Conservation (phyloP, 306 rosid species). For the Fagus crenata region DNA sequence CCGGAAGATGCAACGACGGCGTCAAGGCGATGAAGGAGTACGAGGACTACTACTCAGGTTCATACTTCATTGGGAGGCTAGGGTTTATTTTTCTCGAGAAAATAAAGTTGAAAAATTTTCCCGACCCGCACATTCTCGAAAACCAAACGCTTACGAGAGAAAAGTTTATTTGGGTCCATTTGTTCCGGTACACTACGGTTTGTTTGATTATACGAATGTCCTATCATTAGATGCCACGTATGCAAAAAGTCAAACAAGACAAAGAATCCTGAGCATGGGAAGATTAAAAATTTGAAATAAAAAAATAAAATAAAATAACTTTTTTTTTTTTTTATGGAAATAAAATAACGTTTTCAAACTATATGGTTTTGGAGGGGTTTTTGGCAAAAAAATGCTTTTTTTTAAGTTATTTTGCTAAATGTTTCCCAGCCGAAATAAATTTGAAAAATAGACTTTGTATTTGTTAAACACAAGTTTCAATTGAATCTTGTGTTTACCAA, state of each 20-base stretch:
- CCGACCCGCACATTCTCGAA: constrained; percentile 35
- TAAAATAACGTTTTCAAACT: no score
- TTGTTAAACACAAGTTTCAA: no score
- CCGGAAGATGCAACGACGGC: constrained; percentile 10
- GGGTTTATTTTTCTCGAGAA: constrained; percentile 38
- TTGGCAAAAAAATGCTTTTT: no score
- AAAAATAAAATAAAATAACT: not conserved
- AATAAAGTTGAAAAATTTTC: not conserved
- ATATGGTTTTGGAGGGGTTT: no score
- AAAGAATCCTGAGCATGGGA: no score
- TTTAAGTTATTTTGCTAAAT: no score
- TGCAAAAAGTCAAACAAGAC: not conserved
- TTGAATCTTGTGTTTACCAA: no score
- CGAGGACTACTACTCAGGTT: not conserved
- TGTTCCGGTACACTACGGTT: not conserved
- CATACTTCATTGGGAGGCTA: constrained; percentile 19
- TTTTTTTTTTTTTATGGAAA: no score
- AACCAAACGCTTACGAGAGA: constrained; percentile 38
- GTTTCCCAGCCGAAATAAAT: no score
- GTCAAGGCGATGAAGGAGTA: constrained; percentile 16
- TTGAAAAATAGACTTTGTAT: no score
- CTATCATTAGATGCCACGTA: not conserved
- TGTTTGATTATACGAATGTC: not conserved
- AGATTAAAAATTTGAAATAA: not conserved
- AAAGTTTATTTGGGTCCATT: not conserved